Evolutionary conservation across 768 basidiomycete species (phyloP).

Genomic region (Termitomyces sp.): DNA sequence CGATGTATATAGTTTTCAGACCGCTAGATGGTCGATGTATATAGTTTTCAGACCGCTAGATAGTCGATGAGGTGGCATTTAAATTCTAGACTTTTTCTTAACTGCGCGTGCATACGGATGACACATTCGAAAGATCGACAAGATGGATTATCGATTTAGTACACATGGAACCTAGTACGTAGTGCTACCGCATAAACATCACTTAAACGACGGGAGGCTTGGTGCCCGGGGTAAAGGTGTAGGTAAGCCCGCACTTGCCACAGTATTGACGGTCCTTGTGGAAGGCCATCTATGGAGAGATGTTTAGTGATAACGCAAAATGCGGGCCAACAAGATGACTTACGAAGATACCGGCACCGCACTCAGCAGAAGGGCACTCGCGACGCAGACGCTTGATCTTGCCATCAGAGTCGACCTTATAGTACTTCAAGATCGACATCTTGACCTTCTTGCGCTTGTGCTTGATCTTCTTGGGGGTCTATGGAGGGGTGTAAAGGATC

Average conservation of each 20-base stretch:
- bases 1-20: not conserved
- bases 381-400: slow-evolving; percentile 99
- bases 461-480: slow-evolving; percentile 99
- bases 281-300: slow-evolving; percentile 80
- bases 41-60: not conserved
- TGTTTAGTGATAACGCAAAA: slow-evolving; percentile 12
- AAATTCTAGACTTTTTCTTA: not conserved
- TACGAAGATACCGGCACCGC: slow-evolving; percentile 83
- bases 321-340: slow-evolving; percentile 19
- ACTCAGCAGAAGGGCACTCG: slow-evolving; percentile 85
- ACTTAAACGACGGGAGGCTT: slow-evolving; percentile 68
- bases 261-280: slow-evolving; percentile 98
- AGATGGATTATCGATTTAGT: not conserved
- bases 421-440: slow-evolving; percentile 99
- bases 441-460: slow-evolving; percentile 99
- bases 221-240: slow-evolving; percentile 76
- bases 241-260: slow-evolving; percentile 89
- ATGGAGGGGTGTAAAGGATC: slow-evolving; percentile 5
- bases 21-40: not conserved
- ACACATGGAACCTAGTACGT: not conserved
- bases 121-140: not conserved
- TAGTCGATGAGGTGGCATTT: not conserved
- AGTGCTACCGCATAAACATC: not conserved
- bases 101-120: too few relatives aligned
- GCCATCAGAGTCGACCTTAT: slow-evolving; percentile 99